Base-by-base conservation (phyloP, 2,329 filamentous ascomycete species). In the Fusarium tjaetaba region DNA sequence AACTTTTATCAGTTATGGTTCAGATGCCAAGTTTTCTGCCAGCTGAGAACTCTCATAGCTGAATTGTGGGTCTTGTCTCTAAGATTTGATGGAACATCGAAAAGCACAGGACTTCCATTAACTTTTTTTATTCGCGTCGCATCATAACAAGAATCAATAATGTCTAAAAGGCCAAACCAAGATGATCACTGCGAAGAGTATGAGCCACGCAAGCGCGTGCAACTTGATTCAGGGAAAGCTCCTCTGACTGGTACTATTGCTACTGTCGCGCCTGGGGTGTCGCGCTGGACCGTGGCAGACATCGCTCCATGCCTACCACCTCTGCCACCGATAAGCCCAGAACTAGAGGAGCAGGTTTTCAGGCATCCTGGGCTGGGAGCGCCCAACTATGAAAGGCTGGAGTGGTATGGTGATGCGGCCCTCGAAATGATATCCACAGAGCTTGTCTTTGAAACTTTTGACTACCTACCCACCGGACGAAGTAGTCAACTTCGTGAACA, bases 351-450 rank as follows among this genome's bases (percentile, higher is more conserved):
- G 32, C 88, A 90, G 22, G 89, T 90, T 16, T 92, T 95, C 77
- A 94, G 88, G 2, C 94, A 96, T 76, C 84, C 87, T 3, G 90
- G 89, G 3, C 79, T 85, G 61, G 77, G 77, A 7, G 70, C 65
- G 3, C 75, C 78, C 32, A 82, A 81, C 77, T 98, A 98, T 81
- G 95, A 98, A 78, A 89, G 90, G 24, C 89, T 98, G 11, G 96
- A 98, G 82, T 95, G 96, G 84, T 86, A 97, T 13, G 96, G 96
- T 11, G 96, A 98, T 80, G 92, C 94, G 26, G 96, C 96, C 76
- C 85, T 97, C 58, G 93, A 97, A 78, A 83, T 95, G 58, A 90
- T 95, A 52, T 90, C 95, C 11, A 91, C 93, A 0, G 88, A 90
- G 24, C 86, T 97, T 58, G 93, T 98, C 68, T 94, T 90, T 81